A percentile compares a stretch with the other conserved stretches of the same genome.
These are phyloP conservation scores for Cercophora samala DNA, from an alignment of 495 filamentous ascomycete species.

Conservation along the genomic window DNA sequence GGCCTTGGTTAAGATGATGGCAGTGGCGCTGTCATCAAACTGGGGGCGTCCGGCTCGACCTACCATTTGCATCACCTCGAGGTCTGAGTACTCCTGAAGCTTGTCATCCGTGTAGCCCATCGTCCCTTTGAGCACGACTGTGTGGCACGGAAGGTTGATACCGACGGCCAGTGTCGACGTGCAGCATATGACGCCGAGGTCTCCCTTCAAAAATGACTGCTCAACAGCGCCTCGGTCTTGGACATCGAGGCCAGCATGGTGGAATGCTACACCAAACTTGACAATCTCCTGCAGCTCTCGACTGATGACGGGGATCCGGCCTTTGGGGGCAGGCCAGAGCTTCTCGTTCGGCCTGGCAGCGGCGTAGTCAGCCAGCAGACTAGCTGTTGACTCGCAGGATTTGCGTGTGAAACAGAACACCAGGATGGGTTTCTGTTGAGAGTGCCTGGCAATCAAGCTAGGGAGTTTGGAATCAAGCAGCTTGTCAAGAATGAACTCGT, in stretches of 20 bases:
- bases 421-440: conserved; percentile 80
- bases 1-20: conserved; percentile 78
- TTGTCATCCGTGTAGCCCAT: conserved; percentile 62
- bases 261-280: conserved; percentile 78
- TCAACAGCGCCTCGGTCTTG: conserved; percentile 71
- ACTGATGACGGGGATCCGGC: conserved; percentile 49
- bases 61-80: conserved; percentile 98
- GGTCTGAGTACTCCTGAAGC: conserved; percentile 75
- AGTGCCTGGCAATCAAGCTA: conserved; percentile 71
- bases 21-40: conserved; percentile 80
- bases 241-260: conserved; percentile 81
- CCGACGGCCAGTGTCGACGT: conserved; percentile 93
- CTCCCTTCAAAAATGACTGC: conserved; percentile 66
- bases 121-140: conserved; percentile 91
- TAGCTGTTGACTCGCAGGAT: conserved; percentile 72
- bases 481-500: conserved; percentile 88
- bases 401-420: conserved; percentile 87
- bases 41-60: conserved; percentile 91
- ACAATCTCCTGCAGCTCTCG: conserved; percentile 65
- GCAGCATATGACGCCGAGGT: conserved; percentile 87
- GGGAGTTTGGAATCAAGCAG: conserved; percentile 70
- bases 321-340: conserved; percentile 65
- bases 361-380: conserved; percentile 67
- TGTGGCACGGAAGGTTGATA: conserved; percentile 88
- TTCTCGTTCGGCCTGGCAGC: conserved; percentile 53